Evolutionary conservation across 2,329 filamentous ascomycete genomes (phyloP), one percentile per base, ranked within the genome.

Genomic region (Achaetomium macrosporum): DNA sequence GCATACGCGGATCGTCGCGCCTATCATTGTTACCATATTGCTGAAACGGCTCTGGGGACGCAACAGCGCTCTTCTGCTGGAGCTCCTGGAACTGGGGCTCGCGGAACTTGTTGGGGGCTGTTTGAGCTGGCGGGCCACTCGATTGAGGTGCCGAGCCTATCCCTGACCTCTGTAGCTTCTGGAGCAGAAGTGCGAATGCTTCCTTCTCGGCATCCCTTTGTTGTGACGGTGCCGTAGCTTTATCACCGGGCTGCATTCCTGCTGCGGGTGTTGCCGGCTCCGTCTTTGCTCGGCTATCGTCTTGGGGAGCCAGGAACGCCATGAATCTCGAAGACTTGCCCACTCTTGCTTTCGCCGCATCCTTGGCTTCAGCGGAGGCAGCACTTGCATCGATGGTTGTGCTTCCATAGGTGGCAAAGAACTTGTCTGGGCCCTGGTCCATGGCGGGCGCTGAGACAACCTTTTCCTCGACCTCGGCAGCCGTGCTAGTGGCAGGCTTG

Each of bases 291-390:
- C 74, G 71, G 16, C 68, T 68, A 53, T 76, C 73, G 19, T 83
- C 81, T 58, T 85, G 76, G 43, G 80, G 72, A 37, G 76, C 77
- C 66, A 91, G 89, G 62, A 96, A 87, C 3, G 86, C 89, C 47
- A 90, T 90, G 66, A 96, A 96, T 50, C 90, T 80, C 12, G 91
- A 96, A 5, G 87, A 81, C 64, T 92, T 91, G 25, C 70, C 71
- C 1, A 78, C 67, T 66, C 87, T 88, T 12, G 76, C 69, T 63
- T 78, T 81, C 42, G 67, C 57, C n/a, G 73, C 73, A 53, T 75
- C 75, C 59, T 71, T 79, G 46, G 56, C 63, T 57, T 67, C 70
- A 37, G 65, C 66, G 52, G 73, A 72, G 51, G 68, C 61, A 19
- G 64, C 64, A 52, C 57, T 72, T 57, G 72, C 74, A 59, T 79